Percentiles rank a stretch among this genome's conserved stretches.
Evolutionary conservation across 2,329 filamentous ascomycete genomes (phyloP).

Genomic region (Cladophialophora chaetospira): DNA sequence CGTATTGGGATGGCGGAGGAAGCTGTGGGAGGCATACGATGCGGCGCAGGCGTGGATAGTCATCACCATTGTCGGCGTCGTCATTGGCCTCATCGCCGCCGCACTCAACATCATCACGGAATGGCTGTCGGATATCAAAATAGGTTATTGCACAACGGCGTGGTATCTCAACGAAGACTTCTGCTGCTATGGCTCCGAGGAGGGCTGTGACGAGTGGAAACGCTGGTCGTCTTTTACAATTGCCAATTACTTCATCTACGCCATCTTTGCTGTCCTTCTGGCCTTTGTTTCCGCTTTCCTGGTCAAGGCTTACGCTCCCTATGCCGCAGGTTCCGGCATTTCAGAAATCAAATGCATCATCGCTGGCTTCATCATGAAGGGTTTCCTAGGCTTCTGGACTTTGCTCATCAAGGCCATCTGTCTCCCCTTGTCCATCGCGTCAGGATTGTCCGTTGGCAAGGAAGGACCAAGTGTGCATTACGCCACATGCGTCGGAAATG

Average conservation of each 20-base stretch:
- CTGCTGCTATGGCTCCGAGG: slow-evolving; percentile 95
- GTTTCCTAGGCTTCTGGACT: slow-evolving; percentile 89
- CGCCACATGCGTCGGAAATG: slow-evolving; percentile 94
- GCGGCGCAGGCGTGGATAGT: slow-evolving; percentile 98
- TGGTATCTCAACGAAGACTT: slow-evolving; percentile 98
- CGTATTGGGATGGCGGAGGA: slow-evolving; percentile 76
- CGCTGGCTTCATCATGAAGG: slow-evolving; percentile 98
- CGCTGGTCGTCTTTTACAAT: slow-evolving; percentile 78
- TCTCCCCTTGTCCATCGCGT: slow-evolving; percentile 87
- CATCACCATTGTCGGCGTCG: slow-evolving; percentile 85
- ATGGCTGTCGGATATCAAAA: slow-evolving; percentile 93
- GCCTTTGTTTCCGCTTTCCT: slow-evolving; percentile 79
- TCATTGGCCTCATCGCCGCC: slow-evolving; percentile 90
- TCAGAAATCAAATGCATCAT: slow-evolving; percentile 99
- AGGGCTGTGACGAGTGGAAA: slow-evolving; percentile 86
- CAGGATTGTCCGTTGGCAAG: slow-evolving; percentile 91
- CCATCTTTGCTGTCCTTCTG: slow-evolving; percentile 79
- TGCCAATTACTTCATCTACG: slow-evolving; percentile 85
- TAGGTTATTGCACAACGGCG: slow-evolving; percentile 90
- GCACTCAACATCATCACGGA: slow-evolving; percentile 94
- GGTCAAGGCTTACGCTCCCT: slow-evolving; percentile 90
- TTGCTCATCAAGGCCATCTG: slow-evolving; percentile 91
- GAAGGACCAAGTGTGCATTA: slow-evolving; percentile 99
- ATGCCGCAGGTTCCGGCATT: slow-evolving; percentile 93
- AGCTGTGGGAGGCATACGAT: slow-evolving; percentile 84